Conservation (phyloP, 2,329 filamentous ascomycete species). For the Alternaria infectoria region DNA sequence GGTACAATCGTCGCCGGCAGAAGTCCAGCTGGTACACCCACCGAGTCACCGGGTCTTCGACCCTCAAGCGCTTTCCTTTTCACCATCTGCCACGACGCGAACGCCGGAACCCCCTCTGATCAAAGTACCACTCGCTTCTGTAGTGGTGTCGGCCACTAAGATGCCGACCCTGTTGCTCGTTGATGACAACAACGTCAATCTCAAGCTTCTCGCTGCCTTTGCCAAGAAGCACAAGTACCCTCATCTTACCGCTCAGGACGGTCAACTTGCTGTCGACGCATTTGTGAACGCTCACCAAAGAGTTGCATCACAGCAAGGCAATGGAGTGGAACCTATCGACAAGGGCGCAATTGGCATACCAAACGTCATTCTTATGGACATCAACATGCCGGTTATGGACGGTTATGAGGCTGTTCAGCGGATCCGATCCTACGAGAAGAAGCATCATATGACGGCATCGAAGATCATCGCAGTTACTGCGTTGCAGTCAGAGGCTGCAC, state of each 20-base stretch:
- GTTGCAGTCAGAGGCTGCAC: background rate
- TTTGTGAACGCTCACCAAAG: background rate
- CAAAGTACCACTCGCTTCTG: background rate
- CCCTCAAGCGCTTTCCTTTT: background rate
- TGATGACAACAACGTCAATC: background rate
- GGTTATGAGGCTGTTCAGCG: background rate
- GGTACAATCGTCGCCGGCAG: background rate
- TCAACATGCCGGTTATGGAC: background rate
- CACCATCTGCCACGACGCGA: background rate
- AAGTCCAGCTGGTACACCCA: background rate
- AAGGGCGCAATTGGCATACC: background rate
- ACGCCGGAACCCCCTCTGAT: background rate
- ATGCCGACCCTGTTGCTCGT: background rate
- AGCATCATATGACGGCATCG: background rate
- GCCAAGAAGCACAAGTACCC: background rate
- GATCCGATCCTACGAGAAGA: background rate
- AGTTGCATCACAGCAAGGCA: background rate
- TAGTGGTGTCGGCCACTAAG: background rate
- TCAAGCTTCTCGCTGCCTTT: background rate
- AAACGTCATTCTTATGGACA: background rate
- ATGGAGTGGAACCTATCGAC: accelerated
- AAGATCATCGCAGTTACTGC: background rate
- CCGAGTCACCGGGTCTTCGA: background rate
- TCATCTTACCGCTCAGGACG: background rate
- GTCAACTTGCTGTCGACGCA: background rate